phyloP scores from a whole-genome alignment of 306 rosid species.

The Pyrus bretschneideri region DNA sequence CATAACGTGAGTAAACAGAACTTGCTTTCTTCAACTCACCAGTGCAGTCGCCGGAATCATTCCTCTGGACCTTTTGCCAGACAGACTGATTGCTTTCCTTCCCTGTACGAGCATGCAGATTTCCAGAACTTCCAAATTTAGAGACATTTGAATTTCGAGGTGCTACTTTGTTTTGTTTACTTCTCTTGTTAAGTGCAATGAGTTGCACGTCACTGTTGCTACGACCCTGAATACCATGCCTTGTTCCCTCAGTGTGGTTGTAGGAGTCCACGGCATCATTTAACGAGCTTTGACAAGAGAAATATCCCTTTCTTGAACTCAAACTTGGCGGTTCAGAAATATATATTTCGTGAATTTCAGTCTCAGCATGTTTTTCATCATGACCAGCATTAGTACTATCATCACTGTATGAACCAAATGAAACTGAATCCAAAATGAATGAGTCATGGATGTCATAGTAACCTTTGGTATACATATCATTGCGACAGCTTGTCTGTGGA shows the following conservation, averaged over 20 bases:
- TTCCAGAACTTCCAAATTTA: slow-evolving; percentile 35
- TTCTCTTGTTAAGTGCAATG: slow-evolving; percentile 32
- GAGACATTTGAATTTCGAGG: slow-evolving; percentile 36
- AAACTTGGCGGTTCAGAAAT: slow-evolving; percentile 15
- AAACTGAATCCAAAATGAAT: slow-evolving; percentile 35
- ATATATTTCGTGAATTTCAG: slow-evolving; percentile 21
- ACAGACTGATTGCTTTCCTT: slow-evolving; percentile 65
- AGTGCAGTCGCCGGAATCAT: slow-evolving; percentile 26
- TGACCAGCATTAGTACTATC: slow-evolving; percentile 17
- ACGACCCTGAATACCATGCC: slow-evolving; percentile 29
- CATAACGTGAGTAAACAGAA: slow-evolving; percentile 26
- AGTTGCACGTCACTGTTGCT: slow-evolving; percentile 17
- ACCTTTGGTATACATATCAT: slow-evolving; percentile 19
- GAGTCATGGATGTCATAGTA: slow-evolving; percentile 21
- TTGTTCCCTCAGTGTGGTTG: slow-evolving; percentile 31
- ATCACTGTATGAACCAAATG: slow-evolving; percentile 37
- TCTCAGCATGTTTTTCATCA: slow-evolving; percentile 27
- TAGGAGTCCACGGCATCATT: slow-evolving; percentile 15
- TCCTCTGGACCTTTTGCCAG: slow-evolving; percentile 84
- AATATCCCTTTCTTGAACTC: slow-evolving; percentile 26
- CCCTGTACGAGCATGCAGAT: slow-evolving; percentile 39
- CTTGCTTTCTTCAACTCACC: slow-evolving; percentile 41
- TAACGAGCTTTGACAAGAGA: slow-evolving; percentile 17
- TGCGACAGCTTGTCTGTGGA: slow-evolving; percentile 13
- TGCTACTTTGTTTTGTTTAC: slow-evolving; percentile 38